Evolutionary conservation across 345 rosid genomes (phyloP).

Genomic region (Linum trigynum): DNA sequence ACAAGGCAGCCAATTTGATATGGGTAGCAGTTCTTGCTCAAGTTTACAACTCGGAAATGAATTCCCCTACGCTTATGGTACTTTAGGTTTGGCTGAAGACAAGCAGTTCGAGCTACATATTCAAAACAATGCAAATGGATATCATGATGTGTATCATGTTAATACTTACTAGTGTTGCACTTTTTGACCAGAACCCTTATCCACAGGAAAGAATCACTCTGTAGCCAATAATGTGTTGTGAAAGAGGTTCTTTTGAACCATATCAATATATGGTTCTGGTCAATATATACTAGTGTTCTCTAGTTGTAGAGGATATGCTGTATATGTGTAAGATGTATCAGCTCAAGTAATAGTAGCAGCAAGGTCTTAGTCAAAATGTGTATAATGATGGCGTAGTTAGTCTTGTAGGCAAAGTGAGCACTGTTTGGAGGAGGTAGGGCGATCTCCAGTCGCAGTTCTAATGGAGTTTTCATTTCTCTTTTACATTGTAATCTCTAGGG

Average conservation of each 20-base stretch:
- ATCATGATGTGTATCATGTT: conserved; percentile 42
- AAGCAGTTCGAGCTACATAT: conserved; percentile 39
- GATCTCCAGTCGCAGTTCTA: too few species aligned
- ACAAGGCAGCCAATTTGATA: conserved; percentile 32
- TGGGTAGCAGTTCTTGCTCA: conserved; percentile 39
- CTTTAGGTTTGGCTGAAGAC: conserved; percentile 36
- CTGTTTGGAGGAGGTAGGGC: background rate
- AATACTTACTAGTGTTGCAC: conserved; percentile 35
- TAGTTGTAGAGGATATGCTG: background rate
- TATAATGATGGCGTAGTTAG: background rate
- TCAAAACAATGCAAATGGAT: conserved; percentile 50
- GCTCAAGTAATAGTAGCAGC: too few species aligned
- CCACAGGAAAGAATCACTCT: conserved; percentile 38
- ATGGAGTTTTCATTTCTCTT: too few species aligned
- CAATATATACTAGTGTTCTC: background rate
- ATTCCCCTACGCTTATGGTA: conserved; percentile 30
- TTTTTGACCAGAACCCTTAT: conserved; percentile 51
- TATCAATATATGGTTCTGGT: too few species aligned
- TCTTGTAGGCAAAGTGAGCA: background rate
- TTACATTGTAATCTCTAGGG: too few species aligned
- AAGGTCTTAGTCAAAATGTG: too few species aligned
- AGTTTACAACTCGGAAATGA: conserved; percentile 45
- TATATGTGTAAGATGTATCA: background rate
- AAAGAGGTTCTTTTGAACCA: background rate
- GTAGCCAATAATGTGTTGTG: background rate